Evolutionary conservation across 78 protist genomes (phyloP), one percentile per base, ranked within the genome.

Genomic region (Tieghemostelium lacteum): DNA sequence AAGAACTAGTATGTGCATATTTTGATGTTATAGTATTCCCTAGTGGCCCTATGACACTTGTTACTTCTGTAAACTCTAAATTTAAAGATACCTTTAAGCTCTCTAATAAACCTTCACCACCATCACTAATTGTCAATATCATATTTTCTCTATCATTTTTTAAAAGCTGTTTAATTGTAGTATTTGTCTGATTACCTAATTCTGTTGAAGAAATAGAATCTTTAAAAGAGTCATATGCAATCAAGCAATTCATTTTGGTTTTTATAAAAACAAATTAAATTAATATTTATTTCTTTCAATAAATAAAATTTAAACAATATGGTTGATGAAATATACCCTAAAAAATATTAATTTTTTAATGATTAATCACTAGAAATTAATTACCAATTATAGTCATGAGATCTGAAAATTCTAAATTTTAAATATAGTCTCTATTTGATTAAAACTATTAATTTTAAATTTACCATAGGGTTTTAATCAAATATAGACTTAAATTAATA

Each of bases 71-170:
- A 16, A 31, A 2, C 19, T 63, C 34, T 29, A 80, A 40, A 24
- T 57, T n/a, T 17, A 78, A 52, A 37, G 69, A 60, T 6, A 16
- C 5, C 10, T 5, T 20, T 28, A 80, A 67, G n/a, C 69, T 57
- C 29, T 80, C 70, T 7, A 80, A 26, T 3, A 77, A 57, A 2
- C 76, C 88, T 67, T 80, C 88, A 55, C 88, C 88, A 57, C 88
- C 88, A 80, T 80, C 88, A 58, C 77, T 67, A 36, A 80, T 80
- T 24, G 31, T 29, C 24, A 80, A n/a, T 0, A 80, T 50, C 5
- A 37, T 65, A 31, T 19, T 36, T 5, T 22, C 31, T 14, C 31
- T 65, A 16, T 33, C 58, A 3, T 24, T 0, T 7, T 14, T 0
- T 4, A 14, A 0, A 49, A 5, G 8, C 4, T 39, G 24, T 22